A percentile compares a stretch with the other conserved stretches of the same genome.
Evolutionary conservation across 2,329 filamentous ascomycete species (phyloP).

Genomic region (Fusarium concolor): DNA sequence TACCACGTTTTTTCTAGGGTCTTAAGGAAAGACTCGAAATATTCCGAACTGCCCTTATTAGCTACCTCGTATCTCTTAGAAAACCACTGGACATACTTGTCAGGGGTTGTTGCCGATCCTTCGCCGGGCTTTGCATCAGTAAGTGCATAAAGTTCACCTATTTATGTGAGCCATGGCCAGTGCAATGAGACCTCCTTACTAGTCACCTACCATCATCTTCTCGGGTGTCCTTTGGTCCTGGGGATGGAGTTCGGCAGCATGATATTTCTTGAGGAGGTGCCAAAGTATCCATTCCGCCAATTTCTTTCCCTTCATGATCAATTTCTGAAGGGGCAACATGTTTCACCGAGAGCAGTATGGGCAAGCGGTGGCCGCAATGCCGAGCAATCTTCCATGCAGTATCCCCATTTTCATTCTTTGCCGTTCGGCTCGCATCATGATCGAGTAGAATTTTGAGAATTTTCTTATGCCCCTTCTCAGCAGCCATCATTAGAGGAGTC

Average conservation of each 20-base stretch:
- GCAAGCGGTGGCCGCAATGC: neutral
- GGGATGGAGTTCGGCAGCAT: slow-evolving; percentile 9
- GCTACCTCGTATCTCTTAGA: too few relatives aligned
- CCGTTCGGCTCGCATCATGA: neutral
- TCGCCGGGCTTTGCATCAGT: neutral
- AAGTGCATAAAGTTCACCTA: slow-evolving; percentile 8
- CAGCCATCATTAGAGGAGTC: slow-evolving; percentile 27
- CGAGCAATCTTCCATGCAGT: slow-evolving; percentile 8
- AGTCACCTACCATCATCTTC: neutral
- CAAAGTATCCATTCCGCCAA: neutral
- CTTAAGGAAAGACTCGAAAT: slow-evolving; percentile 8
- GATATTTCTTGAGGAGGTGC: neutral
- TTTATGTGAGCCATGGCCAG: neutral
- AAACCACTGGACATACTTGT: neutral
- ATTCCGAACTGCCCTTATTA: neutral
- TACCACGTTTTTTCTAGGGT: slow-evolving; percentile 26
- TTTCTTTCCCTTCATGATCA: neutral
- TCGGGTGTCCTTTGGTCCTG: neutral
- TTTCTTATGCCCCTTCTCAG: slow-evolving; percentile 13
- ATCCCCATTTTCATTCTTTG: neutral
- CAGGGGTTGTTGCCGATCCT: neutral
- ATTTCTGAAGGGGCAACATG: neutral
- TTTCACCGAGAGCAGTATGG: neutral
- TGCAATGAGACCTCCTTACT: neutral
- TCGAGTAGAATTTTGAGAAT: slow-evolving; percentile 1